Evolutionary conservation across 2,329 filamentous ascomycete genomes (phyloP), one percentile per base, ranked within the genome.

Genomic region (Diaporthe vaccinii): DNA sequence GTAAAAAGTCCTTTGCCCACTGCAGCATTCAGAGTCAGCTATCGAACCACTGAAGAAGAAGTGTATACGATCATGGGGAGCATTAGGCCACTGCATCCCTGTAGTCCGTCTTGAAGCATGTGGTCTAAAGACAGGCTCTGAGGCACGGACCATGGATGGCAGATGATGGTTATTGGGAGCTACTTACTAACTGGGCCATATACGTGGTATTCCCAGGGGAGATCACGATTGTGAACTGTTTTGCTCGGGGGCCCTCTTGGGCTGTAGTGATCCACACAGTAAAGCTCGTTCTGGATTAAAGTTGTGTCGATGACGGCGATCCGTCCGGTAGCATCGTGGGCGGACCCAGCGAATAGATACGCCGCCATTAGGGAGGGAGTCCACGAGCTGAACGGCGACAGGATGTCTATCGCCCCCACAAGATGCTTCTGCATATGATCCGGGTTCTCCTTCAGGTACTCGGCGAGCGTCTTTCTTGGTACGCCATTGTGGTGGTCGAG

Each of bases 351-450:
- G 17, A 62, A 62, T 4, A 62, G 39, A 6, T 62, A 62, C 15
- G 59, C 59, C 6, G 59, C 59, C 59, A 62, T 62, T 15, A 62
- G n/a, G 7, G 59, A 62, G n/a, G 59, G 59, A 9, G 59, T 62
- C 59, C 59, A 62, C 59, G 59, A 62, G 59, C 59, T 62, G 59
- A 62, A 62, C 15, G 59, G 59, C 1, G 59, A 62, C 15, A 62
- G 39, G 25, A 62, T 62, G 10, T 62, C 59, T 62, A 44, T 62
- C 31, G 59, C 3, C 2, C 59, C 59, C n/a, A 62, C 39, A 0
- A 62, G 59, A 46, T 62, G 59, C 59, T 62, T 44, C 59, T 62
- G 59, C 59, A 62, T 62, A 25, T 62, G 59, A 15, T 62, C 59
- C 7, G 59, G 39, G 39, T 62, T 44, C 39, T 15, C 7, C 39